Percentiles rank a stretch among this genome's conserved stretches.
Evolutionary conservation across 257 asterid species (phyloP).

Genomic region (Solanum paucissectum): DNA sequence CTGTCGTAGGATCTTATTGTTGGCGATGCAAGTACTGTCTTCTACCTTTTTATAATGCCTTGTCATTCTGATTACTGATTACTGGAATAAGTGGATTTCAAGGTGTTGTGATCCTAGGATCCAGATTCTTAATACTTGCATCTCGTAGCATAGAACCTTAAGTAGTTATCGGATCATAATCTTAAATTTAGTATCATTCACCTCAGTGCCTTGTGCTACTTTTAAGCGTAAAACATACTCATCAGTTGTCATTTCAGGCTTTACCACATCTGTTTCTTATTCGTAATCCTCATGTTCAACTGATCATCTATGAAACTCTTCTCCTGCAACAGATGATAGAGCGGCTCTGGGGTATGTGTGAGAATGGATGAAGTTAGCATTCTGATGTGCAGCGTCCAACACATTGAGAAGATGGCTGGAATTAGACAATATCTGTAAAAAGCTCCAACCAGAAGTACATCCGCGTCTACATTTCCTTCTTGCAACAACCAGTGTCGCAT

Average conservation of each 20-base stretch:
- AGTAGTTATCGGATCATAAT: neutral
- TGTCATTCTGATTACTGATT: neutral
- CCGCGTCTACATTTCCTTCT: neutral
- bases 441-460: neutral
- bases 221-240: neutral
- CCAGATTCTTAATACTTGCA: neutral
- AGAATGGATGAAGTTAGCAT: neutral
- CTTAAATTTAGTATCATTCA: neutral
- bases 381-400: neutral
- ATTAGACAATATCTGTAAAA: neutral
- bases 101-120: neutral
- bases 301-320: neutral
- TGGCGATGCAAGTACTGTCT: neutral
- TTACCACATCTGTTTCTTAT: neutral
- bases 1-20: neutral
- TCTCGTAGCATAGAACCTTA: neutral
- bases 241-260: neutral
- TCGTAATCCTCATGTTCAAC: neutral
- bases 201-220: neutral
- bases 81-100: neutral
- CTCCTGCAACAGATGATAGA: neutral
- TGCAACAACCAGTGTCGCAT: neutral
- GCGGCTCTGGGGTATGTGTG: neutral
- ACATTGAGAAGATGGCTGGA: neutral
- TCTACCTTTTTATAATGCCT: neutral